Evolutionary conservation across 2,329 filamentous ascomycete genomes (phyloP).

Genomic region (Cladophialophora bantiana): DNA sequence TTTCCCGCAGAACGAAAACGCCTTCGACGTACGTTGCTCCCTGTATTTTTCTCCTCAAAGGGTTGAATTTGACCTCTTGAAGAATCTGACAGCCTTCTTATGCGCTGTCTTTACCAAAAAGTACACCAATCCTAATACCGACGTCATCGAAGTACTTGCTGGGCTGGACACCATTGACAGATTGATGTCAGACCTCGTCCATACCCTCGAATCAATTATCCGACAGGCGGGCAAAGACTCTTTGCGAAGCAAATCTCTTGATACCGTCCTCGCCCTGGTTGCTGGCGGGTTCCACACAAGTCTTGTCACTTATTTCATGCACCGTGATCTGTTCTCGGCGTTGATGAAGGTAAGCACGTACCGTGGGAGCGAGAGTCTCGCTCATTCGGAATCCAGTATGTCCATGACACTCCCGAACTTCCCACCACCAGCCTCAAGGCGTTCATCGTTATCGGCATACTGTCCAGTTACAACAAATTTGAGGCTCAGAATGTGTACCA

Average conservation of each 20-base stretch:
- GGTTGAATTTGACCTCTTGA: conserved; percentile 50
- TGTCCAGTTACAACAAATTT: conserved; percentile 99
- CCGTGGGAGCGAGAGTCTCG: background rate
- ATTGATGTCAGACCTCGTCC: conserved; percentile 87
- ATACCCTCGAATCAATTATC: conserved; percentile 80
- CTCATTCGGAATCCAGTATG: conserved; percentile 35
- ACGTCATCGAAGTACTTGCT: conserved; percentile 88
- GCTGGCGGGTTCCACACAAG: conserved; percentile 97
- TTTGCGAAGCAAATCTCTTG: conserved; percentile 78
- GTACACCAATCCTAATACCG: conserved; percentile 93
- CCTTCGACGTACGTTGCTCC: conserved; percentile 72
- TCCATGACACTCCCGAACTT: conserved; percentile 64
- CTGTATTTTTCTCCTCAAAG: background rate
- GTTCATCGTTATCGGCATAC: conserved; percentile 81
- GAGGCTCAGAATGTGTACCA: conserved; percentile 98
- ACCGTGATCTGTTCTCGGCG: conserved; percentile 90
- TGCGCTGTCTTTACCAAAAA: conserved; percentile 82
- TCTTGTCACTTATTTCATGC: conserved; percentile 91
- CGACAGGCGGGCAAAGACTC: conserved; percentile 75
- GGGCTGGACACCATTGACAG: conserved; percentile 87
- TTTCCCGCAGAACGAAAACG: conserved; percentile 74
- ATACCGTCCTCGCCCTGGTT: conserved; percentile 81
- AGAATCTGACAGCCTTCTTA: conserved; percentile 92
- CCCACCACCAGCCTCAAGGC: conserved; percentile 67
- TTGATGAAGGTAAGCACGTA: conserved; percentile 78